Percentiles rank a stretch among this genome's conserved stretches.
Evolutionary conservation across 23 red algal species (phyloP).

Genomic region (Gracilaria vermiculophylla): DNA sequence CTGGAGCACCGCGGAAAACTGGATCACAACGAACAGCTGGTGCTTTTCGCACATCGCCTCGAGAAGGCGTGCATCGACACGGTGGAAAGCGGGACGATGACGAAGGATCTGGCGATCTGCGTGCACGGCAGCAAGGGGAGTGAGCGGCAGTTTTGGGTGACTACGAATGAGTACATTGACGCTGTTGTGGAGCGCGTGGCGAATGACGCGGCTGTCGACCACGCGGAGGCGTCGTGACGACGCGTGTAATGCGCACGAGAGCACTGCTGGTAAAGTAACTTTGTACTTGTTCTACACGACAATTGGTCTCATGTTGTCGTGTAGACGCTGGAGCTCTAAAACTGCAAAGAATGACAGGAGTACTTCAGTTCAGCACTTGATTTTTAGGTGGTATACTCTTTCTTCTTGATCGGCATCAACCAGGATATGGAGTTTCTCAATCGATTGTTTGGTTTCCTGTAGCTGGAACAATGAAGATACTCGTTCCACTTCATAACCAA

Average conservation of each 20-base stretch:
- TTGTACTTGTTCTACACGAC: no score
- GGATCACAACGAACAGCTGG: constrained; percentile 65
- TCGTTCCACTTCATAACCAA: no score
- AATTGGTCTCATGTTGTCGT: no score
- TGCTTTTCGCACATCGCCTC: constrained; percentile 61
- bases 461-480: no score
- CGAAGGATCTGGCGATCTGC: constrained; percentile 87
- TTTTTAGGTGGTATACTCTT: no score
- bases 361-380: no score
- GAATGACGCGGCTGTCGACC: not conserved
- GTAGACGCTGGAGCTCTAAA: no score
- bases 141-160: constrained; percentile 69
- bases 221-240: not conserved
- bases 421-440: no score
- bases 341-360: no score
- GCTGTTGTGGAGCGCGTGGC: constrained; percentile 61
- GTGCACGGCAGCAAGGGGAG: constrained; percentile 63
- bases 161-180: constrained; percentile 83
- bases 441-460: no score
- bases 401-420: no score
- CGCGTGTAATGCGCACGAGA: not conserved
- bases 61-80: constrained; percentile 83
- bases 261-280: no score
- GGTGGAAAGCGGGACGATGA: constrained; percentile 84
- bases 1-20: constrained; percentile 86